Evolutionary conservation across 169 alveolate species (phyloP), one percentile per base, ranked within the genome.

Genomic region (Eimeria zaria): DNA sequence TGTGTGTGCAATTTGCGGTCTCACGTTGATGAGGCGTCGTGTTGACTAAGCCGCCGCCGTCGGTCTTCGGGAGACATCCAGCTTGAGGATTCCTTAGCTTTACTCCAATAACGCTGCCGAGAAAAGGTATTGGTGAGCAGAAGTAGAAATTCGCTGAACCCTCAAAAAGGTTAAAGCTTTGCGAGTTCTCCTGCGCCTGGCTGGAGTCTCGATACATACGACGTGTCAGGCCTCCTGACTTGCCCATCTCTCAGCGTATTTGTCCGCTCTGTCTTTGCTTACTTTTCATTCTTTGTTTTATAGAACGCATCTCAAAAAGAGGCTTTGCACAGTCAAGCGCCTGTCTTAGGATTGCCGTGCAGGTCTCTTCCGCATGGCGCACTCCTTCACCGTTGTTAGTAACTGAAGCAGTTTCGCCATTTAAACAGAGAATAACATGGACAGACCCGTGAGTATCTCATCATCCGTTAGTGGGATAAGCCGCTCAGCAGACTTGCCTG

Each of bases 1-100:
- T 44, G 18, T 78, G 67, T 6, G 69, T 67, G 48, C 44, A 78
- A 46, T n/a, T 48, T 1, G 41, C 27, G 41, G 67, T 46, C 39
- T 44, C 44, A 67, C 46, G n/a, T 44, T 27, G 85, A n/a, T 78
- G 88, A 78, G 88, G 67, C 88, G 67, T 30, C 88, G 46, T 58
- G 14, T 64, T 51, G 88, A 51, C 22, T 24, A 76, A 8, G 69
- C 60, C 20, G 60, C 88, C 39, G 88, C 88, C 39, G 88, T 78
- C 64, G 64, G 88, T 67, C 44, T 46, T 44, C 64, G 48, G 64
- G 64, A 7, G 39, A 22, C 64, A 11, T 18, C 9, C 88, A 46
- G 9, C 24, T 27, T 16, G 14, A 27, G 44, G 67, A 46, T 78
- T 44, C 64, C 16, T 51, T 14, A 48, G n/a, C 39, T 78, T 27